Percentiles rank a stretch among this genome's conserved stretches.
Evolutionary conservation across 805 yeast species (phyloP).

Genomic region (Wickerhamiella azymoides): DNA sequence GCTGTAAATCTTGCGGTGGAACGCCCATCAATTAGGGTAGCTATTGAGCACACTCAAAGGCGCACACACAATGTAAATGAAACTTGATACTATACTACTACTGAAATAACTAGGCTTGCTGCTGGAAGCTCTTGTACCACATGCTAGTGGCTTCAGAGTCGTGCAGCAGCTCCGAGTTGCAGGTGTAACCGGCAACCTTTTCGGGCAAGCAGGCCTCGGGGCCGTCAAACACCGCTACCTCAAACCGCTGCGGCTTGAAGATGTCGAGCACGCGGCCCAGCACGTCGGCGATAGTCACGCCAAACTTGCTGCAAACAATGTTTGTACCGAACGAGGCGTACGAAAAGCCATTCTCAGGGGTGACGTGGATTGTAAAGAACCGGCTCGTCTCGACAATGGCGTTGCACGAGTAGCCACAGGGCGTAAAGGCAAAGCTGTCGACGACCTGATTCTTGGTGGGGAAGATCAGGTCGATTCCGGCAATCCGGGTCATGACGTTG

Average conservation of each 20-base stretch:
- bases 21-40: too few relatives aligned
- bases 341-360: slow-evolving; percentile 90
- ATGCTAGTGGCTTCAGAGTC: slow-evolving; percentile 12
- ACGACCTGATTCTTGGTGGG: slow-evolving; percentile 28
- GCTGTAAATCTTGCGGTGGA: too few relatives aligned
- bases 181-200: slow-evolving; percentile 9
- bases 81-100: neutral
- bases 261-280: slow-evolving; percentile 44
- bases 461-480: slow-evolving; percentile 53
- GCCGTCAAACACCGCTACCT: slow-evolving; percentile 34
- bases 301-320: slow-evolving; percentile 37
- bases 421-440: slow-evolving; percentile 83
- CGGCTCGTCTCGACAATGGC: slow-evolving; percentile 48
- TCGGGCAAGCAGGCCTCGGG: slow-evolving; percentile 8
- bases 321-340: slow-evolving; percentile 94
- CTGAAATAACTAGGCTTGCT: neutral
- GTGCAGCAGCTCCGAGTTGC: slow-evolving; percentile 15
- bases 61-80: neutral
- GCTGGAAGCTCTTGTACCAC: slow-evolving; percentile 9
- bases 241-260: slow-evolving; percentile 65
- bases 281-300: slow-evolving; percentile 37
- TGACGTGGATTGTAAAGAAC: slow-evolving; percentile 78
- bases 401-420: slow-evolving; percentile 92
- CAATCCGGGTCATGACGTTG: slow-evolving; percentile 43
- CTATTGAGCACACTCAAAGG: too few relatives aligned